Evolutionary conservation across 73 alveolate species (phyloP), one percentile per base, ranked within the genome.

Genomic region (Blepharisma stoltei): DNA sequence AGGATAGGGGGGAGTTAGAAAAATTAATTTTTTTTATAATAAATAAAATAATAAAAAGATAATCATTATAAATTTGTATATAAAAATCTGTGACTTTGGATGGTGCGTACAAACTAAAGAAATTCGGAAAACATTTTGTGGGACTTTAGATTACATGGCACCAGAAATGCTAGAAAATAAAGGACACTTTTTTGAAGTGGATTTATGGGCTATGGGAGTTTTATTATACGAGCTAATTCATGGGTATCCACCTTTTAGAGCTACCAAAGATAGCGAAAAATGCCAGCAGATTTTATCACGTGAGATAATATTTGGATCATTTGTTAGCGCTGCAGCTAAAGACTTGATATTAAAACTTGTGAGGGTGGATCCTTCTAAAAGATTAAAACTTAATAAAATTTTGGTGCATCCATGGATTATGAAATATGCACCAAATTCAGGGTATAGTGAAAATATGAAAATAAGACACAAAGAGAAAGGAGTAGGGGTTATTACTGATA

Each of bases 121-220:
- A 86, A 14, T 84, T 67, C 82, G 95, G 90, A 82, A 83, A 50
- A 94, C 99, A 4, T 94, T 94, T 83, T 94, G 99, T 52, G 99
- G 99, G 6, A 93, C 98, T 6, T 87, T 89, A 67, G 98, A 95
- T 77, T 95, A 95, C 70, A 95, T 95, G 99, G 97, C 98, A 6
- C 99, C 99, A 18, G 99, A 95, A 77, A 95, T 94, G 89, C 55
- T 93, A 6, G 67, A 67, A 54, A 86, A 79, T 47, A 73, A 73
- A 32, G 83, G 85, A 4, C 93, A 95, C 55, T 89, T 87, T 79
- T 89, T 86, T 55, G 77, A 93, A 43, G 86, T 93, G 6, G 99
- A 95, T 81, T 76, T 92, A n/a, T 95, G 99, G 98, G 78, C 92
- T 44, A 71, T 95, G 27, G 99, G 99, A 18, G 80, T 95, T 38